Base-by-base conservation (phyloP, 495 filamentous ascomycete genomes). In the Haplographium delicatum region DNA sequence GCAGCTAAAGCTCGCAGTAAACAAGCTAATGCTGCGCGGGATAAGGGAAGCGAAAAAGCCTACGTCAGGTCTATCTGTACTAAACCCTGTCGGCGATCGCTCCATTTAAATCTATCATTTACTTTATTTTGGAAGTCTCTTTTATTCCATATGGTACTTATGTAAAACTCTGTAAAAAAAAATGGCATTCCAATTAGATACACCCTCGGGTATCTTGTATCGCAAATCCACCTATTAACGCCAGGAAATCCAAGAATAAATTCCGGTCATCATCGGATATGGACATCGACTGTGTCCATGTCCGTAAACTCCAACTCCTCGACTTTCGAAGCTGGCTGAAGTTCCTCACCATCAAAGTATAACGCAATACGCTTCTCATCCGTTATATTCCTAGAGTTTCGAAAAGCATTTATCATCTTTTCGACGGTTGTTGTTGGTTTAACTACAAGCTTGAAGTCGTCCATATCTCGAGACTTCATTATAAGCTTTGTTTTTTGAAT, bases 311-410 rank as follows among this genome's bases (percentile, higher is more conserved):
- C 90, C n/a, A 85, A 72, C 30, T 86, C 81, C 16, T 63, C 68
- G 4, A 96, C 69, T 20, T 71, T 74, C 23, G 75, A 73, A 4
- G 78, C 70, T 0, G 82, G 74, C 1, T 81, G 75, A 19, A 96
- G 65, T 37, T 69, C 67, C 38, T 95, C 90, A 15, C 91, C 91
- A 54, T 97, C 91, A 65, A 91, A 93, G 43, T 75, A 67, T 0
- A 96, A 68, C 10, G 73, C 73, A 13, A 96, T 67, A 1, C 71
- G 62, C 40, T 74, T 73, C 3, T 75, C 74, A 2, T 65, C 54
- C 1, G 52, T 50, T 9, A 77, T 40, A 0, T 58, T 28, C 5
- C 61, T 60, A 7, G 58, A 7, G 3, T 5, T 46, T 10, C 65
- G 58, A 49, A 75, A 79, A 1, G 57, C 62, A n/a, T 57, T 56